Evolutionary conservation across 495 filamentous ascomycete species (phyloP).

Genomic region (Neurospora sp.): DNA sequence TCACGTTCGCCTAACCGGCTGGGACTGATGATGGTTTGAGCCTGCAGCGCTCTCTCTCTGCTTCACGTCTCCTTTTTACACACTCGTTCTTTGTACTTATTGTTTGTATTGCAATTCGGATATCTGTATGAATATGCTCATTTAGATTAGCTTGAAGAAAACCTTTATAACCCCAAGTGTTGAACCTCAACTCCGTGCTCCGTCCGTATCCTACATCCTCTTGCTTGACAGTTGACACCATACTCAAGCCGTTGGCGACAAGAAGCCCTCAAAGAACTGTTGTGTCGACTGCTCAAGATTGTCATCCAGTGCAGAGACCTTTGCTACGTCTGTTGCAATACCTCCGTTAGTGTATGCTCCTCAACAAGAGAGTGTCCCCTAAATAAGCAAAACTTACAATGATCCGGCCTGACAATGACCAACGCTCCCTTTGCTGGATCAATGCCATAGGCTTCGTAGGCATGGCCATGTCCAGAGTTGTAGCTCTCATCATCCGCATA

Average conservation of each 20-base stretch:
- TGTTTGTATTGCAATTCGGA: background rate
- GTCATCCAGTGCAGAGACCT: constrained; percentile 13
- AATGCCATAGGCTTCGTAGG: constrained; percentile 53
- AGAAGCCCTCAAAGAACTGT: constrained; percentile 16
- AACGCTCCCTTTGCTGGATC: constrained; percentile 43
- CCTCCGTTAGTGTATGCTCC: too few species aligned
- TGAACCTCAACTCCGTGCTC: background rate
- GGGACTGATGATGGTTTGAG: background rate
- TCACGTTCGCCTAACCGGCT: background rate
- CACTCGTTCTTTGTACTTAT: background rate
- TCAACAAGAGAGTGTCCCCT: too few species aligned
- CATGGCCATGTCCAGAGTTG: constrained; percentile 53
- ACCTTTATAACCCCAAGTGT: background rate
- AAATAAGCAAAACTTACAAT: constrained; percentile 39
- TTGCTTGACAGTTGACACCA: background rate
- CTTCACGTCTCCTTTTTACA: background rate
- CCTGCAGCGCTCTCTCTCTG: background rate
- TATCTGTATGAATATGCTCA: background rate
- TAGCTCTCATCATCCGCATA: constrained; percentile 61
- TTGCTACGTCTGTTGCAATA: constrained; percentile 15
- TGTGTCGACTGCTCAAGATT: background rate
- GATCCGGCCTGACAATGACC: constrained; percentile 57
- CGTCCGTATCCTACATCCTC: background rate
- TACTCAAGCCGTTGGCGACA: background rate
- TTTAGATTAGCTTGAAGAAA: background rate